Evolutionary conservation across 495 filamentous ascomycete species (phyloP).

Genomic region (Lasiosphaeriaceae sp.): DNA sequence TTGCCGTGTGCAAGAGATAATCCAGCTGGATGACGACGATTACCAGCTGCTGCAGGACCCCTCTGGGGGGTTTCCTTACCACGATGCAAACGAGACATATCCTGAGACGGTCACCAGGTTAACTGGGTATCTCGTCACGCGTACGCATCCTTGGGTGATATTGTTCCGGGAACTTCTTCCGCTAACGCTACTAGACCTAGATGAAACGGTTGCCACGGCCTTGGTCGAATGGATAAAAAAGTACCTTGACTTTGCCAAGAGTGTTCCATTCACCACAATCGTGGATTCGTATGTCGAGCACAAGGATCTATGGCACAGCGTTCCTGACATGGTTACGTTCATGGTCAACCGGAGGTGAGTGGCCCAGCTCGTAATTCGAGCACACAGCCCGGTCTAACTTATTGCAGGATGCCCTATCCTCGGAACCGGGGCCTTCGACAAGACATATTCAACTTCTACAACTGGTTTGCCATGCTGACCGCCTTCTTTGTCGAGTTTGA

Average conservation of each 20-base stretch:
- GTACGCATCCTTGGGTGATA: constrained; percentile 21
- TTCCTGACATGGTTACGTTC: constrained; percentile 17
- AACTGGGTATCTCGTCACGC: constrained; percentile 34
- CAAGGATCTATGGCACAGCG: constrained; percentile 32
- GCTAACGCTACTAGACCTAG: constrained; percentile 29
- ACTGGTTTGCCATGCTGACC: constrained; percentile 24
- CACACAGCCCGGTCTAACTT: constrained; percentile 1
- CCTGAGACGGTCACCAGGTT: constrained; percentile 35
- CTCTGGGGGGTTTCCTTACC: constrained; percentile 38
- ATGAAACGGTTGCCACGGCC: constrained; percentile 34
- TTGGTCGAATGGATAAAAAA: constrained; percentile 42
- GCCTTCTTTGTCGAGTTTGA: constrained; percentile 31
- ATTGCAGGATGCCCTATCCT: constrained; percentile 8
- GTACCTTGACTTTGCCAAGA: constrained; percentile 32
- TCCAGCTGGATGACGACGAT: constrained; percentile 17
- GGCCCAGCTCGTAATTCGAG: neutral
- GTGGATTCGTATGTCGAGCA: constrained; percentile 36
- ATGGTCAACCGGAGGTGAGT: constrained; percentile 24
- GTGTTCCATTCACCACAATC: constrained; percentile 15
- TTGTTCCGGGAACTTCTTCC: constrained; percentile 4
- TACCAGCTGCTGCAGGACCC: constrained; percentile 24
- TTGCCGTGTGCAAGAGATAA: constrained; percentile 18
- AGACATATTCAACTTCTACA: constrained; percentile 29
- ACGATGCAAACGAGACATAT: constrained; percentile 31
- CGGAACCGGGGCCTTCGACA: constrained; percentile 15